A percentile compares a stretch with the other conserved stretches of the same genome.
These are phyloP conservation scores for Trichosporon ovoides DNA, from an alignment of 1,284 basidiomycete species.

Conservation along the genomic window DNA sequence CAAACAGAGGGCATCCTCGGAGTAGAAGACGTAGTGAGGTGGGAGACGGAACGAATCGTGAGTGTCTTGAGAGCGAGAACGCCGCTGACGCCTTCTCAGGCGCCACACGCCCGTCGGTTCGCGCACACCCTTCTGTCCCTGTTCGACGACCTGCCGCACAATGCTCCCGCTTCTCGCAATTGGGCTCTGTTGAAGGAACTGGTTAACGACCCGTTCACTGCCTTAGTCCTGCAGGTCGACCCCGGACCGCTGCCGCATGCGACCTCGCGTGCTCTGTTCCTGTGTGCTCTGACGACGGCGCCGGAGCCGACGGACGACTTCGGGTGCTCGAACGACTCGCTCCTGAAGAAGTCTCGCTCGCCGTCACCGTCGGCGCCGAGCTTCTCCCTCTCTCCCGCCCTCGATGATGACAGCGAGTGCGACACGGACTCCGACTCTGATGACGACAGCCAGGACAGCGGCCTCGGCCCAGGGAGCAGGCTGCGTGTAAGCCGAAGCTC, in stretches of 20 bases:
- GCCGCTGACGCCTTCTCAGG: no score
- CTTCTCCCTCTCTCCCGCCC: no score
- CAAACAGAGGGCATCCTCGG: neutral
- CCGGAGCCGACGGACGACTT: neutral
- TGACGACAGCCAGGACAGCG: no score
- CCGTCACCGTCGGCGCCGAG: no score
- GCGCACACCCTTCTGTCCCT: neutral
- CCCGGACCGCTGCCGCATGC: neutral
- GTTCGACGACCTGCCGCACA: neutral
- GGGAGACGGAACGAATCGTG: neutral
- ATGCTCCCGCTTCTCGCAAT: neutral
- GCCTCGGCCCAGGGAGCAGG: no score
- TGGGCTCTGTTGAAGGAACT: neutral
- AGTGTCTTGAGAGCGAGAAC: no score
- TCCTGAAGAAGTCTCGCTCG: no score
- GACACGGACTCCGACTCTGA: no score
- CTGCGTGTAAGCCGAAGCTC: no score
- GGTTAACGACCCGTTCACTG: conserved; percentile 1
- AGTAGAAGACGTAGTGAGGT: neutral
- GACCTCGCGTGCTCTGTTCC: neutral
- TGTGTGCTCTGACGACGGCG: neutral
- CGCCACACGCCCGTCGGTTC: neutral
- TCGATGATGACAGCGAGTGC: neutral
- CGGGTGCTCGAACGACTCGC: neutral
- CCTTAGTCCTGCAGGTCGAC: neutral